A percentile compares a stretch with the other conserved stretches of the same genome.
These are phyloP conservation scores for Lathyrus oleraceus DNA, from an alignment of 306 rosid species.

Conservation along the genomic window DNA sequence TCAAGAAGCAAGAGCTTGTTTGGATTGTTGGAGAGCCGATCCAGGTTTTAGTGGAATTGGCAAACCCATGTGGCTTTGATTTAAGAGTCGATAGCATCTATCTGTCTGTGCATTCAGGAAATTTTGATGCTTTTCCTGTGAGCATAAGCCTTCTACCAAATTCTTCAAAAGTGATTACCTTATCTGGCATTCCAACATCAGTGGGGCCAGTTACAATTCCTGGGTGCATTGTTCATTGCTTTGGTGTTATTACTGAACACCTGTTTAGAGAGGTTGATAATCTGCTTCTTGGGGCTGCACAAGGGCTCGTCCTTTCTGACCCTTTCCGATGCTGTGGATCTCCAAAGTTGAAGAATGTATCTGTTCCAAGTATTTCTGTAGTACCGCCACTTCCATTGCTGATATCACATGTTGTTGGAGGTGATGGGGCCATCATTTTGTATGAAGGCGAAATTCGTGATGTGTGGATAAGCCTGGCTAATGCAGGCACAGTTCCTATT, in stretches of 20 bases:
- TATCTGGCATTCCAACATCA: conserved; percentile 91
- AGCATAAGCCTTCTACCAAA: conserved; percentile 80
- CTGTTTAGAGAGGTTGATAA: conserved; percentile 94
- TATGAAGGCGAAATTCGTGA: conserved; percentile 96
- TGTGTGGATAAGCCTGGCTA: conserved; percentile 84
- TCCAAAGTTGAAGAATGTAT: conserved; percentile 72
- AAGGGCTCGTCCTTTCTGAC: conserved; percentile 98
- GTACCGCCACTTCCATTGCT: conserved; percentile 79
- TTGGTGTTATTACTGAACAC: conserved; percentile 97
- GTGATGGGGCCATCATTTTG: conserved; percentile 90
- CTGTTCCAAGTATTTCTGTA: conserved; percentile 82
- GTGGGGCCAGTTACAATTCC: conserved; percentile 81
- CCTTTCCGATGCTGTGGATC: conserved; percentile 98
- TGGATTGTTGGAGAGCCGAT: conserved; percentile 97
- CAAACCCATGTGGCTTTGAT: conserved; percentile 96
- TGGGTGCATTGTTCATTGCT: conserved; percentile 93
- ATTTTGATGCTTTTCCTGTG: conserved; percentile 91
- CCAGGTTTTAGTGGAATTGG: conserved; percentile 92
- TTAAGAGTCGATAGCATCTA: conserved; percentile 94
- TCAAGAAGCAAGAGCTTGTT: conserved; percentile 72
- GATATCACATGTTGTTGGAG: conserved; percentile 81
- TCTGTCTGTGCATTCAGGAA: conserved; percentile 86
- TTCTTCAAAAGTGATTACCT: conserved; percentile 86
- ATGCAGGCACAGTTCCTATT: conserved; percentile 93
- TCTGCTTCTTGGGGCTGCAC: conserved; percentile 88